phyloP scores from a whole-genome alignment of 2,329 filamentous ascomycete genomes.

The Canariomyces notabilis region DNA sequence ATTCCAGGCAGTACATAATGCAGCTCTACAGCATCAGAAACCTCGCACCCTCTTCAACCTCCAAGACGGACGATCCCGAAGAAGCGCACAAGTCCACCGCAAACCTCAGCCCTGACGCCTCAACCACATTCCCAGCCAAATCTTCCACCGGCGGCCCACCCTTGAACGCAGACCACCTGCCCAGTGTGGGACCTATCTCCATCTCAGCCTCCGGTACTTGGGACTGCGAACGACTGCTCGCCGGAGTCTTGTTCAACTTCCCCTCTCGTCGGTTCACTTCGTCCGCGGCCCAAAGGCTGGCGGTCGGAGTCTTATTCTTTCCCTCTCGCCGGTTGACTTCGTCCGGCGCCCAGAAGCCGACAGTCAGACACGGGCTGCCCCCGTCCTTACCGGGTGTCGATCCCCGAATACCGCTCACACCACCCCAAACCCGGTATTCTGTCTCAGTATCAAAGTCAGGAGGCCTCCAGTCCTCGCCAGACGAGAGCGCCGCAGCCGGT shows the following conservation, averaged over 20 bases:
- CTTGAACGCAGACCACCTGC: conserved; percentile 13
- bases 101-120: conserved; percentile 20
- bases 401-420: background rate
- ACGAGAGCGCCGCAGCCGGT: conserved; percentile 5
- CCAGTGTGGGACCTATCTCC: conserved; percentile 22
- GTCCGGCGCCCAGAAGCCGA: background rate
- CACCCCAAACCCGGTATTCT: too few relatives aligned
- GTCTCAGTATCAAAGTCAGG: too few relatives aligned
- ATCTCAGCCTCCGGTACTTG: conserved; percentile 19
- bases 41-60: background rate
- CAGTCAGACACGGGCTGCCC: too few relatives aligned
- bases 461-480: conserved; percentile 16
- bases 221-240: background rate
- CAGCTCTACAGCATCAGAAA: conserved; percentile 15
- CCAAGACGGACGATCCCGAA: background rate
- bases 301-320: too few relatives aligned
- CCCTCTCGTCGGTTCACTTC: background rate
- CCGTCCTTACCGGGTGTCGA: too few relatives aligned
- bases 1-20: background rate
- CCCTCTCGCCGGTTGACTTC: background rate
- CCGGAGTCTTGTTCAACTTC: too few relatives aligned
- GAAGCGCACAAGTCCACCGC: conserved; percentile 20
- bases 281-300: background rate
- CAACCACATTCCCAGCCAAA: conserved; percentile 6
- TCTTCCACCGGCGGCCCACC: conserved; percentile 3